Base-by-base conservation (phyloP, 2,329 filamentous ascomycete species). In the Calonectria ilicicola region DNA sequence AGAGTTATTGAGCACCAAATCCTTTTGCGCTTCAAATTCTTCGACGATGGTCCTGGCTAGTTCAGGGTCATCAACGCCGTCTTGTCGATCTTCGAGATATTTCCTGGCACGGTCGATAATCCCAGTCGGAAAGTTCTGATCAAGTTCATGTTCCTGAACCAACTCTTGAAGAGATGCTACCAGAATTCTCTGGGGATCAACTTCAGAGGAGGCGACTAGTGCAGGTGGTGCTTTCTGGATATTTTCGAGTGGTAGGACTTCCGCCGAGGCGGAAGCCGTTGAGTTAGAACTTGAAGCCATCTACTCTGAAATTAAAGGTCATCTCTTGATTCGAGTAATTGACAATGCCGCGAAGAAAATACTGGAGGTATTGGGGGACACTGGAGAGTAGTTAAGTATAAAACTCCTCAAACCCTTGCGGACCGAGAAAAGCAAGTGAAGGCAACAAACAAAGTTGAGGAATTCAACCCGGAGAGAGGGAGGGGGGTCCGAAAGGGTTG, bases 81-180 rank as follows among this genome's bases (percentile, higher is more conserved):
- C 67, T 9, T 67, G 62, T 6, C 35, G 21, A 17, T 64, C 70
- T 70, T 80, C 76, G 15, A 88, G 78, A 67, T 88, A 88, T 17
- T 78, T 76, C 23, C 82, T 79, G n/a, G 87, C 84, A 19, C 82
- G 83, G 14, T 84, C 77, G 26, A 88, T 79, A 42, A 86, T 81
- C 7, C 80, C 73, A 29, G 82, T 79, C 0, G 86, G 85, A 67
- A 89, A 89, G 79, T 89, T 89, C 40, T 86, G 86, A 66, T 88
- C 87, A 32, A 83, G 80, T 47, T 85, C 82, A 73, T 88, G 84
- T 26, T 87, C 83, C 10, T 81, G 75, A 21, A 87, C 74, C 9
- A 87, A 75, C 7, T 15, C 47, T 47, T 72, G 26, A 2, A 81
- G 72, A 7, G 64, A 60, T 2, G 68, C 38, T 3, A 51, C 38